These are phyloP conservation scores for Epichloe sp. DNA, from an alignment of 2,329 filamentous ascomycete genomes.

Conservation along the genomic window DNA sequence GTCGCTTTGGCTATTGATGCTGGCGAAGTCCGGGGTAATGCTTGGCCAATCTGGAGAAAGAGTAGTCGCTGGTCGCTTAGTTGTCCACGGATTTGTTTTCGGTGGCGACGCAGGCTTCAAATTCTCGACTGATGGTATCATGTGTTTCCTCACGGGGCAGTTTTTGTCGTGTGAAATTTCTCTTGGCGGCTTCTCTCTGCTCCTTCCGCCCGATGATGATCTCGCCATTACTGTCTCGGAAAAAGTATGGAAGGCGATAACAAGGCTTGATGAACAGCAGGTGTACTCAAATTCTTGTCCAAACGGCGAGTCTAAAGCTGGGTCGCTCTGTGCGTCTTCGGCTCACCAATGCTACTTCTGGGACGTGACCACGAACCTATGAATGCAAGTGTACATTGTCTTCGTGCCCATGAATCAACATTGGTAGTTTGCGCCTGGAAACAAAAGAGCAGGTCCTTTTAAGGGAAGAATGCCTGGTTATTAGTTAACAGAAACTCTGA, in stretches of 20 bases:
- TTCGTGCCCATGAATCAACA: background rate
- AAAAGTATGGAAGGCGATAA: background rate
- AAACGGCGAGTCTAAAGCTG: background rate
- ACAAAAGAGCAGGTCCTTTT: background rate
- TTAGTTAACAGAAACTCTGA: background rate
- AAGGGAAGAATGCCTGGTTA: background rate
- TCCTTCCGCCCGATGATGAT: background rate
- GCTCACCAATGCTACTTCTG: background rate
- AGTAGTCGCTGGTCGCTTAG: background rate
- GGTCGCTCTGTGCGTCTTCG: background rate
- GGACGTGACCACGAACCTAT: background rate
- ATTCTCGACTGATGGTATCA: background rate
- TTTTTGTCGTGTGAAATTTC: constrained; percentile 15
- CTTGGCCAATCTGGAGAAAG: constrained; percentile 1
- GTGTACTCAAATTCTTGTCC: background rate
- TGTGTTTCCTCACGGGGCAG: background rate
- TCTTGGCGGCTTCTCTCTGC: constrained; percentile 3
- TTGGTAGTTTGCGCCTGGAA: background rate
- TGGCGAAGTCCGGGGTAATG: constrained; percentile 1
- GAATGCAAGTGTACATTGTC: background rate
- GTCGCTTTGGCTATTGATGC: background rate
- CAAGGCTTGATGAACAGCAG: background rate
- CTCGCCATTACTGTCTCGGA: background rate
- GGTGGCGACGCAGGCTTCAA: constrained; percentile 21
- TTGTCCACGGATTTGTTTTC: constrained; percentile 19